Base-by-base conservation (phyloP, 2,329 filamentous ascomycete genomes). In the Exophiala sideris region DNA sequence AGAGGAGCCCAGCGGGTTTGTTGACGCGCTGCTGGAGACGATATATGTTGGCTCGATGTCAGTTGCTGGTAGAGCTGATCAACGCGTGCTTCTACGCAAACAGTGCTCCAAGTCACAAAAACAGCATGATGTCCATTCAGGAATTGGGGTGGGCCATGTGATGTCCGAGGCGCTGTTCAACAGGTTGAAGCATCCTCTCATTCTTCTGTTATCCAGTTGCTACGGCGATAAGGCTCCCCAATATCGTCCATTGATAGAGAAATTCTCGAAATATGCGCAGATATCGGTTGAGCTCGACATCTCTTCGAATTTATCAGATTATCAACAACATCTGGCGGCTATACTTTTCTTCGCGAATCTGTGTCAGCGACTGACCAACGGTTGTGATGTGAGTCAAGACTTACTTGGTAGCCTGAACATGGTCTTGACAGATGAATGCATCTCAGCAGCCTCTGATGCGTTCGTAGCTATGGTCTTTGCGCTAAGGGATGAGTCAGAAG, bases 321-420 rank as follows among this genome's bases (percentile, higher is more conserved):
- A 35, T 16, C 51, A 58, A 20, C 32, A 39, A 24, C 34, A 18
- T 39, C 42, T 54, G 34, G 45, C 38, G 8, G 55, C 47, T 38
- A 42, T 51, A 8, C 49, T 58, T 20, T 58, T 58, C 38, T 49
- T 54, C 16, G 41, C 5, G 5, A 21, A 54, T 20, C 8, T 54
- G 18, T 45, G 46, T 24, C 39, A 46, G 24, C 21, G 49, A 1
- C 16, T 52, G 44, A 24, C 44, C 5, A 39, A 38, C 35, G 36
- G 10, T 29, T 2, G 18, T 24, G 20, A 21, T 24, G 20, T 50
- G 9, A 12, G 29, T 16, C 8, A n/a, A 6, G 18, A 29, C 29
- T 20, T 54, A 16, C 47, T 50, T 11, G 11, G 11, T 11, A 53
- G 50, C 33, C 49, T 51, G 21, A 50, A 53, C 14, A 42, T 35